phyloP scores from a whole-genome alignment of 2,329 filamentous ascomycete species.

The Colletotrichum sp. region DNA sequence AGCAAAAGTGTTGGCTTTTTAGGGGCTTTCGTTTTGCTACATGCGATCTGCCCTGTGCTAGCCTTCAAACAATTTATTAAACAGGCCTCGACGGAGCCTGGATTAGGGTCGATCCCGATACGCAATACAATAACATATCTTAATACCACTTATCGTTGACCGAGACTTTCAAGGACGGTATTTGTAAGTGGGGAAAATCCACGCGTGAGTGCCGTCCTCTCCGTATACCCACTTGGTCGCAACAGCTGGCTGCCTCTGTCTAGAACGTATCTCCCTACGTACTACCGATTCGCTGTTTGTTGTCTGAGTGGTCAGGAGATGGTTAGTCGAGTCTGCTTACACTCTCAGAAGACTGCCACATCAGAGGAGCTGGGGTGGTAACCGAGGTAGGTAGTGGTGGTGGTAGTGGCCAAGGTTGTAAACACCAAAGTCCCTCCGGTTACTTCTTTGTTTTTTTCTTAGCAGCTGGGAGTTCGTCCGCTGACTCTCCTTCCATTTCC shows the following conservation, averaged over 20 bases:
- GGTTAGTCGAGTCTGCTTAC: neutral
- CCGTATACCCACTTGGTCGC: neutral
- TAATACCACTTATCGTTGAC: neutral
- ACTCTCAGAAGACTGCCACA: neutral
- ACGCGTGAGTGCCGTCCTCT: neutral
- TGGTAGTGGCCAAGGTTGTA: neutral
- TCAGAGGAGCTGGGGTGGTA: neutral
- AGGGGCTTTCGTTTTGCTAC: conserved; percentile 27
- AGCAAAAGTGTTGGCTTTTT: conserved; percentile 38
- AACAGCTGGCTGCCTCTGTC: neutral
- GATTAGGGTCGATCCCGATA: neutral
- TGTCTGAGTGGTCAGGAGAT: neutral
- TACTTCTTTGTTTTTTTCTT: neutral
- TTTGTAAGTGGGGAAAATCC: neutral
- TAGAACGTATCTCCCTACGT: neutral
- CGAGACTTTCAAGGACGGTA: neutral
- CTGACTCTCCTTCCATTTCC: neutral
- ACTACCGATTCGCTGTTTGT: neutral
- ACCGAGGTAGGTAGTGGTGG: neutral
- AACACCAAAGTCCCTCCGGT: neutral
- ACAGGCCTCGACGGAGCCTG: conserved; percentile 7
- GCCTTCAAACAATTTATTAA: conserved; percentile 23
- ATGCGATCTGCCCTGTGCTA: conserved; percentile 30
- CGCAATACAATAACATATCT: neutral
- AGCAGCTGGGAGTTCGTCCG: neutral